phyloP scores from a whole-genome alignment of 176 grass and related monocot species.

The Phyllostachys edulis region DNA sequence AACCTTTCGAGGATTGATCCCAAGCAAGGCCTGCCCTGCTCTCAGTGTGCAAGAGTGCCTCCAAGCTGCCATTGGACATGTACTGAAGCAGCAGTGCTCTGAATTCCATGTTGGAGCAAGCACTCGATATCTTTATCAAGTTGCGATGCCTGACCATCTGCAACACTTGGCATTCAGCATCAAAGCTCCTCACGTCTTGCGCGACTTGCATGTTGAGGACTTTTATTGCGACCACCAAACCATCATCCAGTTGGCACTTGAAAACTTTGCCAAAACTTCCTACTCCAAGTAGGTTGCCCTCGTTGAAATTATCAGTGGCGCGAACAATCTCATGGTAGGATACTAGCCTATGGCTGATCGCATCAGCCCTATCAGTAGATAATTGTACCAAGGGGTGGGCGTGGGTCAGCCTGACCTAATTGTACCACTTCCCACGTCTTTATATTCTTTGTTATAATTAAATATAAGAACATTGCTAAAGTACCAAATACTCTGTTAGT shows the following conservation, averaged over 20 bases:
- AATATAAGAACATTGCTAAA: not conserved
- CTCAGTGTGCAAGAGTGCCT: not conserved
- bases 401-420: no score
- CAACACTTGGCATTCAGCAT: not conserved
- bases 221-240: not conserved
- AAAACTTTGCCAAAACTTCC: conserved; percentile 15
- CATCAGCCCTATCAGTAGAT: no score
- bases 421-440: no score
- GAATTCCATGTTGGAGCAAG: not conserved
- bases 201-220: not conserved
- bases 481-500: not conserved
- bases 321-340: not conserved
- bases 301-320: not conserved
- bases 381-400: no score
- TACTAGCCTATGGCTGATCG: no score
- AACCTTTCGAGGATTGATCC: not conserved
- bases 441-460: not conserved
- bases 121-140: not conserved
- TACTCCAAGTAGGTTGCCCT: not conserved
- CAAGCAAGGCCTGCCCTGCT: not conserved
- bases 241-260: not conserved
- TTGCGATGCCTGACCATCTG: conserved; percentile 1
- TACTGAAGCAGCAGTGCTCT: conserved; percentile 14
- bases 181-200: not conserved
- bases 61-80: conserved; percentile 17